These are phyloP conservation scores for Begonia loranthoides DNA, from an alignment of 306 rosid species.

Conservation along the genomic window DNA sequence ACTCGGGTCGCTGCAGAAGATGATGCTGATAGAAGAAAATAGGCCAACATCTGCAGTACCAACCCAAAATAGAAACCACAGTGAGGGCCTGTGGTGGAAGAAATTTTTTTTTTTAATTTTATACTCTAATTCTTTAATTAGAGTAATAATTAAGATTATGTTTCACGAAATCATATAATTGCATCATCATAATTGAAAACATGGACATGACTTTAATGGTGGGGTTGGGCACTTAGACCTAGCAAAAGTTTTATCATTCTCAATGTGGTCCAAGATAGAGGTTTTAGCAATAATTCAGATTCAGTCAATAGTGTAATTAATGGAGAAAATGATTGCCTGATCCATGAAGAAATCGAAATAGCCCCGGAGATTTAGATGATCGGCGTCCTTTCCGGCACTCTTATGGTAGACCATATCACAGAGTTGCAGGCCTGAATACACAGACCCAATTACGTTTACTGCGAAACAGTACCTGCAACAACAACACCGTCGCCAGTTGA, in stretches of 20 bases:
- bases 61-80: too few species aligned
- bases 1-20: slow-evolving; percentile 80
- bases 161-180: too few species aligned
- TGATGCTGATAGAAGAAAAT: slow-evolving; percentile 75
- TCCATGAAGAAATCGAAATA: slow-evolving; percentile 54
- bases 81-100: too few species aligned
- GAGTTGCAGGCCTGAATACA: slow-evolving; percentile 52
- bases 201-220: slow-evolving; percentile 5
- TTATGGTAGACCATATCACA: slow-evolving; percentile 28
- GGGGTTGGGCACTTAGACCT: background rate
- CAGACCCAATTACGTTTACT: slow-evolving; percentile 50
- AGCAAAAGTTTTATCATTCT: slow-evolving; percentile 2
- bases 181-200: slow-evolving; percentile 1
- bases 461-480: slow-evolving; percentile 46
- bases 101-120: too few species aligned
- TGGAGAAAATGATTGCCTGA: slow-evolving; percentile 48
- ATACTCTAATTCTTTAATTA: too few species aligned
- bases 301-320: too few species aligned
- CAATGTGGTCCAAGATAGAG: slow-evolving; percentile 11
- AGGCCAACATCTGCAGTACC: slow-evolving; percentile 47
- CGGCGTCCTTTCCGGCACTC: slow-evolving; percentile 25
- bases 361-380: slow-evolving; percentile 21
- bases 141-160: too few species aligned
- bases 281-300: slow-evolving; percentile 3
- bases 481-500: background rate